Base-by-base conservation (phyloP, 2,329 filamentous ascomycete species). In the Fusarium subtropicale region DNA sequence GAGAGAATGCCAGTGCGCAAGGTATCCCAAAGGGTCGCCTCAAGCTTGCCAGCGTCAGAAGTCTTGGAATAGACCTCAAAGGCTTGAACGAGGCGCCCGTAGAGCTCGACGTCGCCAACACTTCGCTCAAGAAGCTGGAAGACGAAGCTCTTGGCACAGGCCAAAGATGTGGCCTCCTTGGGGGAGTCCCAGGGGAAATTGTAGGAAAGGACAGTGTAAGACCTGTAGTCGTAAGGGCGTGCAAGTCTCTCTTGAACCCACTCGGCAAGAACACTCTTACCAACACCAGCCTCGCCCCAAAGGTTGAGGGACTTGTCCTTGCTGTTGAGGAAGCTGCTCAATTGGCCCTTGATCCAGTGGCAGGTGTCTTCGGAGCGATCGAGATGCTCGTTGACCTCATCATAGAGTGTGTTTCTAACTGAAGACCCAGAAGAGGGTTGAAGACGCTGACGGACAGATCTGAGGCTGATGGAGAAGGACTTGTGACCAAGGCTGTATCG, bases 211-310 rank as follows among this genome's bases (percentile, higher is more conserved):
- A 80, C 78, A 8, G 74, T 73, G 42, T 80, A 80, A 4, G 77
- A 78, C 13, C 67, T 71, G 64, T 77, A 74, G 48, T 79, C 72
- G 5, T 81, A 67, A 3, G 80, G 80, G 10, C 79, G 76, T 20
- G 81, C 77, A 16, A 82, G 75, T 13, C 79, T 74, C 56, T 82
- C 79, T 33, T 79, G 75, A 36, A 81, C 77, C 80, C 80, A 82
- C 15, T 77, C 75, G 5, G 79, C 76, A n/a, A 81, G 76, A 16
- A 79, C 74, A 36, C 76, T 79, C 73, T 81, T 81, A 7, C 79
- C 79, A 5, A 75, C 74, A 1, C 79, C 79, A 2, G 75, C 65
- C 12, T 68, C 73, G 2, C 79, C 79, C 7, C 76, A 79, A 31
- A 82, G 70, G 12, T 75, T 77, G 18, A 82, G 66, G 1, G 80